These are phyloP conservation scores for Auricularia sp. DNA, from an alignment of 768 basidiomycete genomes.

Conservation along the genomic window DNA sequence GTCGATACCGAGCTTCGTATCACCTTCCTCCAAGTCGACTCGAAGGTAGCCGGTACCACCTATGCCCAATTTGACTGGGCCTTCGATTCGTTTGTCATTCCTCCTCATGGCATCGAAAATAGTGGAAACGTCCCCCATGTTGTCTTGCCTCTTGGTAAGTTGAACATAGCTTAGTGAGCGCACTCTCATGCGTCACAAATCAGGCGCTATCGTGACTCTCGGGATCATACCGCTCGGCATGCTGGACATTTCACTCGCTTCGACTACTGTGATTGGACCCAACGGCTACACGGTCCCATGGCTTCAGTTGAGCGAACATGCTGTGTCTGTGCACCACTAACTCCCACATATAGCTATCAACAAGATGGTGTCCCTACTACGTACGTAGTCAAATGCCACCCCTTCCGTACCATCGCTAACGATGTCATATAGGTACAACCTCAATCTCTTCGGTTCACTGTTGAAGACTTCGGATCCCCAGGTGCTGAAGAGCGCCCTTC, in stretches of 20 bases:
- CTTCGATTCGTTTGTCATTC: slow-evolving; percentile 47
- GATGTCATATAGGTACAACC: neutral
- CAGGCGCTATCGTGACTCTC: slow-evolving; percentile 45
- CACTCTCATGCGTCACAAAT: neutral
- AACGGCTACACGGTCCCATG: slow-evolving; percentile 58
- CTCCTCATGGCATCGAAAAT: slow-evolving; percentile 48
- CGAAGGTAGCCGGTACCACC: slow-evolving; percentile 37
- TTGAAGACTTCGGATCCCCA: neutral
- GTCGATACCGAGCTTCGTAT: slow-evolving; percentile 51
- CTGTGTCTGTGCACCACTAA: too few relatives aligned
- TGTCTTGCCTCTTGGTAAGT: slow-evolving; percentile 32
- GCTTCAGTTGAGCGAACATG: slow-evolving; percentile 44
- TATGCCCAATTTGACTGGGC: slow-evolving; percentile 51
- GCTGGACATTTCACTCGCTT: slow-evolving; percentile 35
- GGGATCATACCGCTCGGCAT: slow-evolving; percentile 44
- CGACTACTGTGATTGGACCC: slow-evolving; percentile 20
- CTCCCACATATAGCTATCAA: too few relatives aligned
- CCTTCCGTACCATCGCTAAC: too few relatives aligned
- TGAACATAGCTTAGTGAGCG: neutral
- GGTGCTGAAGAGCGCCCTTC: neutral
- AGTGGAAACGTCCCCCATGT: slow-evolving; percentile 52
- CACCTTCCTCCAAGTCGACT: slow-evolving; percentile 47
- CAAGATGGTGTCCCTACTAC: too few relatives aligned
- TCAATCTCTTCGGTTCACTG: neutral
- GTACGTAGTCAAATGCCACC: too few relatives aligned